Evolutionary conservation across 129 eudicot species (phyloP).

Genomic region (Daucus carota): DNA sequence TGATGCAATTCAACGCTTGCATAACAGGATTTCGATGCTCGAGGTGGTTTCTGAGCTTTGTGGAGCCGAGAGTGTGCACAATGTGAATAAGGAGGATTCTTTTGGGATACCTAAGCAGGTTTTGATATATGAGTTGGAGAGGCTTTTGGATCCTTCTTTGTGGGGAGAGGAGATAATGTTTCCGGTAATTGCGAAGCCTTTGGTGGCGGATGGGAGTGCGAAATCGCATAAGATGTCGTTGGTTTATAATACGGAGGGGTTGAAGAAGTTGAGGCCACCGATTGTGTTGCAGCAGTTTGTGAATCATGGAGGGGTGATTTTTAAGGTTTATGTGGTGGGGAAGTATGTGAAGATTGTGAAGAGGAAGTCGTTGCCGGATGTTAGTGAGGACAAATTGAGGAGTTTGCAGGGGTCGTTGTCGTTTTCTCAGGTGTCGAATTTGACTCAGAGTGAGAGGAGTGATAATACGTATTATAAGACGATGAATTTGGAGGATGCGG

Average conservation of each 20-base stretch:
- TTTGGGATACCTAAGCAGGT: slow-evolving; percentile 66
- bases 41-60: slow-evolving; percentile 46
- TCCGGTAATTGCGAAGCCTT: slow-evolving; percentile 75
- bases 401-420: slow-evolving; percentile 40
- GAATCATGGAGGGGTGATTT: slow-evolving; percentile 78
- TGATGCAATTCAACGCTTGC: slow-evolving; percentile 55
- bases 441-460: slow-evolving; percentile 35
- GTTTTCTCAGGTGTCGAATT: slow-evolving; percentile 65
- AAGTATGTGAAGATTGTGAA: slow-evolving; percentile 66
- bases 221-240: slow-evolving; percentile 75
- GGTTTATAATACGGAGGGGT: slow-evolving; percentile 44
- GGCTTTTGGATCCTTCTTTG: slow-evolving; percentile 14
- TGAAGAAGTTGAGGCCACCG: slow-evolving; percentile 51
- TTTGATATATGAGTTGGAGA: slow-evolving; percentile 42
- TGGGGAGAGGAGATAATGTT: slow-evolving; percentile 45
- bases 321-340: slow-evolving; percentile 79
- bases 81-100: slow-evolving; percentile 1
- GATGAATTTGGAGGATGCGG: slow-evolving; percentile 54
- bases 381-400: slow-evolving; percentile 48
- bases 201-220: slow-evolving; percentile 80
- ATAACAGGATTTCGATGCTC: slow-evolving; percentile 72
- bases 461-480: slow-evolving; percentile 43
- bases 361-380: slow-evolving; percentile 77
- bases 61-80: not conserved
- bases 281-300: slow-evolving; percentile 76